Percentiles rank a stretch among this genome's conserved stretches.
These are phyloP conservation scores for Arxiozyma telluris DNA, from an alignment of 1,139 yeast genomes.

Conservation along the genomic window DNA sequence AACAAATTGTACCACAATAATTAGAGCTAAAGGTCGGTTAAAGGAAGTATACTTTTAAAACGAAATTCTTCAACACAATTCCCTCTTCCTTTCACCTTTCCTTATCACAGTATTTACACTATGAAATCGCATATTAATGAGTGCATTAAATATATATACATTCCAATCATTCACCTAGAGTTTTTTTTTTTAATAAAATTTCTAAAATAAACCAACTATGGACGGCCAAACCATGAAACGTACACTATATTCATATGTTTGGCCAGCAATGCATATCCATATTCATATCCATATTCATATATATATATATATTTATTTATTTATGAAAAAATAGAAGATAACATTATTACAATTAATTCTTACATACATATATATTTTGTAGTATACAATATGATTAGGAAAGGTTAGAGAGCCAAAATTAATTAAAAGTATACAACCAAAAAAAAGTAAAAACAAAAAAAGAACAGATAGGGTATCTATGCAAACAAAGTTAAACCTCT, in stretches of 20 bases:
- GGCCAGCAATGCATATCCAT: no score
- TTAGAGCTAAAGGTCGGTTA: conserved; percentile 25
- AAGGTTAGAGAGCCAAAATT: background rate
- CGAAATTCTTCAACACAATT: no score
- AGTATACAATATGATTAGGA: background rate
- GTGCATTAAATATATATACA: background rate
- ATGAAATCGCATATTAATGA: background rate
- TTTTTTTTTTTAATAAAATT: background rate
- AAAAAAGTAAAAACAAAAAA: background rate
- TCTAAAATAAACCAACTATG: background rate
- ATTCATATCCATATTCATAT: no score
- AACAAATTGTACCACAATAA: conserved; percentile 17
- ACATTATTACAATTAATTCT: background rate
- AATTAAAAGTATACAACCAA: no score
- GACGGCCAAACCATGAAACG: background rate
- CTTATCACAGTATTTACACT: background rate
- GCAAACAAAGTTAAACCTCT: background rate
- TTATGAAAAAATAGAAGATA: no score
- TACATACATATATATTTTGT: no score
- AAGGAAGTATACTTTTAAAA: conserved; percentile 26
- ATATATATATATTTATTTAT: no score
- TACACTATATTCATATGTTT: no score
- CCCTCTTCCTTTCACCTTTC: background rate
- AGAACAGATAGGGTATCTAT: background rate
- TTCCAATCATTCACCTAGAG: background rate